Percentiles rank a stretch among this genome's conserved stretches.
These are phyloP conservation scores for Cucurbita pepo DNA, from an alignment of 306 rosid species.

Conservation along the genomic window DNA sequence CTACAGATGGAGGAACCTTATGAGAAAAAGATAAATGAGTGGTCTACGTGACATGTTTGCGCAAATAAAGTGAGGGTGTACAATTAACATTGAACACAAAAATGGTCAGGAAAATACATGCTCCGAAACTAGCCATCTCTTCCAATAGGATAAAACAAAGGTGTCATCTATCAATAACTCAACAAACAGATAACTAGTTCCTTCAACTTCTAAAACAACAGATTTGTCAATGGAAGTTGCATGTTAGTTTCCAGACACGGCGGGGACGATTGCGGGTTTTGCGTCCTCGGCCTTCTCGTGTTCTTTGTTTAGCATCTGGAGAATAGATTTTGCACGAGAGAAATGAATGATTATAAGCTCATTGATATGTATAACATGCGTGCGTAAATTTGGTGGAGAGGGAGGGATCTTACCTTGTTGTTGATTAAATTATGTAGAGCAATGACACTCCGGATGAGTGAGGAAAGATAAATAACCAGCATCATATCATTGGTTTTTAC, in stretches of 20 bases:
- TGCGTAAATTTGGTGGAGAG: background rate
- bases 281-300: conserved; percentile 49
- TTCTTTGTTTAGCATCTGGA: conserved; percentile 45
- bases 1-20: background rate
- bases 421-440: conserved; percentile 63
- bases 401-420: conserved; percentile 27
- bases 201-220: background rate
- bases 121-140: background rate
- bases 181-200: background rate
- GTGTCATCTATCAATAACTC: background rate
- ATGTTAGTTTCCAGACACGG: conserved; percentile 18
- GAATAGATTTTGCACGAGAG: background rate
- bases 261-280: conserved; percentile 19
- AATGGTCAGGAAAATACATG: background rate
- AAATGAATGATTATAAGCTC: background rate
- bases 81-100: background rate
- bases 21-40: background rate
- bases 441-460: conserved; percentile 45
- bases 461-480: conserved; percentile 46
- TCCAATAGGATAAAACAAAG: background rate
- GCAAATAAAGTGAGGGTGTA: background rate
- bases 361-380: background rate
- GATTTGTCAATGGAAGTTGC: background rate
- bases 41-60: background rate
- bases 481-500: conserved; percentile 59